Evolutionary conservation across 805 yeast genomes (phyloP).

Genomic region (Sporopachydermia lactativora): DNA sequence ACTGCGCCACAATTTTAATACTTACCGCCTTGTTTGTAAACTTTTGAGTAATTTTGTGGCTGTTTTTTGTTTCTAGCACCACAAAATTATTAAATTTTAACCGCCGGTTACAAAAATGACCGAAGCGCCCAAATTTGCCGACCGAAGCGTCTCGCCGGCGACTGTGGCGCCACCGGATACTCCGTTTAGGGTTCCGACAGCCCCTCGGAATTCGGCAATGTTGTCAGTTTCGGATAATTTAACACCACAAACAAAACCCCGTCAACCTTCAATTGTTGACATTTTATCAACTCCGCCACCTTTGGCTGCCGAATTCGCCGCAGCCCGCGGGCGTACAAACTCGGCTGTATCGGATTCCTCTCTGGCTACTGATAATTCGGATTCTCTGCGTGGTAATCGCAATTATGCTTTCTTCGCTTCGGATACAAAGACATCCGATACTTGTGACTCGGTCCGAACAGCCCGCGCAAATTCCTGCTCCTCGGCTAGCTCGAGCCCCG

Average conservation of each 20-base stretch:
- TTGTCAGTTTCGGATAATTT: neutral
- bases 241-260: slow-evolving; percentile 1
- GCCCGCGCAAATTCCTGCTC: neutral
- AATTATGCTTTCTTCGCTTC: neutral
- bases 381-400: neutral
- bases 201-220: neutral
- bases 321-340: neutral
- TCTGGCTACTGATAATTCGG: neutral
- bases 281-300: slow-evolving; percentile 19
- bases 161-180: neutral
- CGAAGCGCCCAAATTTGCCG: too few relatives aligned
- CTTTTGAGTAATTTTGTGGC: too few relatives aligned
- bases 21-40: too few relatives aligned
- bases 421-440: neutral
- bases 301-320: slow-evolving; percentile 4
- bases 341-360: neutral
- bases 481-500: neutral
- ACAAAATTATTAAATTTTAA: too few relatives aligned
- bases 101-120: too few relatives aligned
- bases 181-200: neutral
- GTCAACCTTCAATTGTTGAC: slow-evolving; percentile 16
- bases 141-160: slow-evolving; percentile 1
- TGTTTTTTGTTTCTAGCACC: too few relatives aligned
- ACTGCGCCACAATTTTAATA: too few relatives aligned
- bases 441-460: neutral